Evolutionary conservation across 2,329 filamentous ascomycete species (phyloP).

Genomic region (Boeremia exigua): DNA sequence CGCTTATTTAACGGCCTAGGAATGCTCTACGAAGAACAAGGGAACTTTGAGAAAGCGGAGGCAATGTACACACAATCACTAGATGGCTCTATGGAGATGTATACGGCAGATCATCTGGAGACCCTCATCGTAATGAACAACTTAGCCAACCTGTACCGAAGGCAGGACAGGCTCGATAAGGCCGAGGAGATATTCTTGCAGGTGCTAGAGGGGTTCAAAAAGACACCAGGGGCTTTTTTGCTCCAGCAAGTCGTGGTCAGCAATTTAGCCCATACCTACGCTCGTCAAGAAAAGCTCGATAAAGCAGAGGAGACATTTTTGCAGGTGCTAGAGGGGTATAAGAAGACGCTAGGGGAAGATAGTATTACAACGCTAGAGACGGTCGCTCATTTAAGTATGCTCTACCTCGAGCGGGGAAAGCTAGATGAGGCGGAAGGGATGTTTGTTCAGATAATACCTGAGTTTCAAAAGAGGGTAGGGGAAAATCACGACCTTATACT

Average conservation of each 20-base stretch:
- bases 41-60: background rate
- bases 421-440: background rate
- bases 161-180: background rate
- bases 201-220: background rate
- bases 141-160: background rate
- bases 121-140: background rate
- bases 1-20: background rate
- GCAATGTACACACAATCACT: background rate
- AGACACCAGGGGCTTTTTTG: background rate
- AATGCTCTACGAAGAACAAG: background rate
- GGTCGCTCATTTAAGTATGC: background rate
- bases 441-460: background rate
- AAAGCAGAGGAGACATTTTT: background rate
- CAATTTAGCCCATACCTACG: background rate
- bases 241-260: accelerated
- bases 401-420: background rate
- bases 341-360: background rate
- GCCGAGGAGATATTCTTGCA: background rate
- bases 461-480: background rate
- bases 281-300: background rate
- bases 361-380: background rate
- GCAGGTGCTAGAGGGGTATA: background rate
- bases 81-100: background rate
- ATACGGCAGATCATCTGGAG: background rate
- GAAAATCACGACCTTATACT: background rate